phyloP scores from a whole-genome alignment of 2,329 filamentous ascomycete genomes.

The Elsinoe perseae region DNA sequence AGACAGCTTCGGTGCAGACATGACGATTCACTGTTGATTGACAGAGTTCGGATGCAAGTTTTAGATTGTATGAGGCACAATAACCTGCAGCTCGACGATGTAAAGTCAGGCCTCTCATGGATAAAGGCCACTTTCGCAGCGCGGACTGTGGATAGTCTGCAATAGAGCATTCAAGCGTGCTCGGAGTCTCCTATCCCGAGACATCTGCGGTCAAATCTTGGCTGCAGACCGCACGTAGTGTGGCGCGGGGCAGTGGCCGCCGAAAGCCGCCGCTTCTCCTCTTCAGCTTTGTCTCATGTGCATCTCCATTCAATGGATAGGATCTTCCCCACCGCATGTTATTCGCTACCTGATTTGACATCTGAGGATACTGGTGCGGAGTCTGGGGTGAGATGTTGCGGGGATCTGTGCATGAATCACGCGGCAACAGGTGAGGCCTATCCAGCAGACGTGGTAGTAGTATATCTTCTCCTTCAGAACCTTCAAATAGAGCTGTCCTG shows the following conservation, averaged over 20 bases:
- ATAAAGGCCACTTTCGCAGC: too few relatives aligned
- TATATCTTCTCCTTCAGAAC: not conserved
- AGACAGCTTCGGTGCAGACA: not conserved
- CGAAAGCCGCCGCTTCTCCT: not conserved
- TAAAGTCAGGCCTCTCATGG: too few relatives aligned
- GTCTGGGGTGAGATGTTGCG: not conserved
- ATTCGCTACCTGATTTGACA: not conserved
- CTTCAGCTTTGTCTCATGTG: not conserved
- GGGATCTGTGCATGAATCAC: not conserved
- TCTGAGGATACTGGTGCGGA: not conserved
- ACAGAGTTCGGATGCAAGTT: too few relatives aligned
- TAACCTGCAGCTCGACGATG: not conserved
- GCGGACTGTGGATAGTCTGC: not conserved
- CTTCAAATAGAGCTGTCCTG: not conserved
- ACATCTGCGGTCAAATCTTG: not conserved
- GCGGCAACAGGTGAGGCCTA: not conserved
- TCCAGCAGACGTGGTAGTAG: not conserved
- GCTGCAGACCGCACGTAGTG: slow-evolving; percentile 4
- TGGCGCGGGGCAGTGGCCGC: slow-evolving; percentile 1
- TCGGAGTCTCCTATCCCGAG: not conserved
- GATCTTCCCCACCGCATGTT: not conserved
- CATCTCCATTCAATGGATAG: not conserved
- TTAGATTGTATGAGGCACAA: not conserved
- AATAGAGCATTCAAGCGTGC: slow-evolving; percentile 1
- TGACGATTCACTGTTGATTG: too few relatives aligned